Conservation (phyloP, 2,329 filamentous ascomycete genomes). For the Paecilomyces sp. region DNA sequence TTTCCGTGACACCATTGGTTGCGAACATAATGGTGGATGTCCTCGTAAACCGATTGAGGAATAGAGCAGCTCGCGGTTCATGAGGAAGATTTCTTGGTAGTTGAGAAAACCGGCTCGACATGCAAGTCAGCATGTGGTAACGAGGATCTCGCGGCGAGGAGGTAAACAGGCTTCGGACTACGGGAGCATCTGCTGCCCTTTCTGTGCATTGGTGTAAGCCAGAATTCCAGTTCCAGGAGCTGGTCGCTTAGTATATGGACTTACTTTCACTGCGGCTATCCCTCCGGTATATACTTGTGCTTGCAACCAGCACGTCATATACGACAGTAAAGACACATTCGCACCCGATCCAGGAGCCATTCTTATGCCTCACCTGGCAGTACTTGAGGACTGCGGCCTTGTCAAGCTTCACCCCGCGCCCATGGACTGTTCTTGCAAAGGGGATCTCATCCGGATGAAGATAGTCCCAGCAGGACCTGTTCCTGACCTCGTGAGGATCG, state of each 20-base stretch:
- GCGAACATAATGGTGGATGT: slow-evolving; percentile 82
- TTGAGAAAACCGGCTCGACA: slow-evolving; percentile 67
- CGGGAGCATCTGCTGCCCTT: slow-evolving; percentile 67
- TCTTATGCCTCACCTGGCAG: slow-evolving; percentile 60
- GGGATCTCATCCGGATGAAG: slow-evolving; percentile 78
- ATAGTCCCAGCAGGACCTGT: slow-evolving; percentile 74
- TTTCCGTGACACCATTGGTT: slow-evolving; percentile 66
- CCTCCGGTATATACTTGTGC: slow-evolving; percentile 67
- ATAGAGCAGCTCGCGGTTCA: slow-evolving; percentile 75
- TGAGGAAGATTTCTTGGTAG: slow-evolving; percentile 52
- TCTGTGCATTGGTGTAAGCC: slow-evolving; percentile 42
- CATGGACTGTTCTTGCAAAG: slow-evolving; percentile 65
- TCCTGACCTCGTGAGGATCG: slow-evolving; percentile 65
- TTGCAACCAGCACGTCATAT: slow-evolving; percentile 79
- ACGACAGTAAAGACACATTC: slow-evolving; percentile 88
- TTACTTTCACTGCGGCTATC: slow-evolving; percentile 67
- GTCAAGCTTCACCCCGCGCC: slow-evolving; percentile 66
- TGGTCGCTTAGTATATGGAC: slow-evolving; percentile 24
- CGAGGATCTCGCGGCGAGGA: slow-evolving; percentile 75
- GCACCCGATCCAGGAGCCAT: slow-evolving; percentile 68
- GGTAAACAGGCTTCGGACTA: slow-evolving; percentile 71
- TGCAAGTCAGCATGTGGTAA: slow-evolving; percentile 81
- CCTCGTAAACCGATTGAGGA: slow-evolving; percentile 78
- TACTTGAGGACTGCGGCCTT: slow-evolving; percentile 81
- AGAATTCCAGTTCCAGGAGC: not conserved